These are phyloP conservation scores for Gaertneriomyces semiglobifer DNA, from an alignment of 192 early-diverging fungal species.

Conservation along the genomic window DNA sequence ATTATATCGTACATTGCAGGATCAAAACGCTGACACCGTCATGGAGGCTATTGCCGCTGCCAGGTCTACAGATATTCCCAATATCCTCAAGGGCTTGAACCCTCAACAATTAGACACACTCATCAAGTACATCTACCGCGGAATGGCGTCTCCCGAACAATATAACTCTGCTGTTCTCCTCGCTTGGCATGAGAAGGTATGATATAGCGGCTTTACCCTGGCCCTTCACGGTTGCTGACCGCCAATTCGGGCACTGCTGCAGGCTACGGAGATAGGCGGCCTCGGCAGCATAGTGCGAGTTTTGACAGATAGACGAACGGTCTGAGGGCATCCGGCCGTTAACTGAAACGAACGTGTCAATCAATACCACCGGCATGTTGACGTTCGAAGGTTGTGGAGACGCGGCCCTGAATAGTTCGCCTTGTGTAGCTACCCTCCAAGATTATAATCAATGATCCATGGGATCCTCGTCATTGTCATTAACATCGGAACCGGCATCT, in stretches of 20 bases:
- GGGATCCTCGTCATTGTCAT: too few species aligned
- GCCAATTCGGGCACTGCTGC: constrained; percentile 2
- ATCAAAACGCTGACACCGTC: constrained; percentile 70
- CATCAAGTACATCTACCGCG: constrained; percentile 91
- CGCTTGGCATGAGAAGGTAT: constrained; percentile 92
- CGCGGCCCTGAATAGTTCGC: too few species aligned
- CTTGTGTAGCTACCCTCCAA: too few species aligned
- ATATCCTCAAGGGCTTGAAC: constrained; percentile 57
- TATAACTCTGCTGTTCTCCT: constrained; percentile 82
- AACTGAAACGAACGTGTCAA: too few species aligned
- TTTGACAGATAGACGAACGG: constrained; percentile 79
- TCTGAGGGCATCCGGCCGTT: constrained; percentile 34
- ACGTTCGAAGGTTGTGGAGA: too few species aligned
- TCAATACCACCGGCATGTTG: too few species aligned
- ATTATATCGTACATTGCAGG: constrained; percentile 37
- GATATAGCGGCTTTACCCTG: neutral
- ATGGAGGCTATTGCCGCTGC: constrained; percentile 77
- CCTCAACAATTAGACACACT: constrained; percentile 70
- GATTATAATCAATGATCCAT: too few species aligned
- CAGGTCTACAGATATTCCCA: constrained; percentile 64
- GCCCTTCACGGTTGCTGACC: neutral
- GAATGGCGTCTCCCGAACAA: constrained; percentile 76
- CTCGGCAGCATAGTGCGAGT: constrained; percentile 87
- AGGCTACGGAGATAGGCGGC: constrained; percentile 83
- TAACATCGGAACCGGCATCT: too few species aligned